These are phyloP conservation scores for Trichosporon sp. DNA, from an alignment of 1,284 basidiomycete genomes.

Conservation along the genomic window DNA sequence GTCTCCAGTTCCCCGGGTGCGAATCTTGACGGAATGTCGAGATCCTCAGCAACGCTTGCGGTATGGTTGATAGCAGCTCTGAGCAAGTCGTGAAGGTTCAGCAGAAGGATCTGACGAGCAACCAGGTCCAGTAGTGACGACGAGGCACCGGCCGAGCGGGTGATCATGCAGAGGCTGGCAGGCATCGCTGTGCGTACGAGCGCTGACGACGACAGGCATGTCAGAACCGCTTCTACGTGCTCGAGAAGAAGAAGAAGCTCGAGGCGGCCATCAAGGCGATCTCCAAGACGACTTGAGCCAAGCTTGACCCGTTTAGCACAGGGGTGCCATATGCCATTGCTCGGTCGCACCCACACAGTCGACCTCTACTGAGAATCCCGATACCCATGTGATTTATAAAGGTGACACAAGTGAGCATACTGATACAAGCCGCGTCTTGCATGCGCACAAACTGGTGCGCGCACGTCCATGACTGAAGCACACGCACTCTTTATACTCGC, in stretches of 20 bases:
- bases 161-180: background rate
- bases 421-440: background rate
- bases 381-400: background rate
- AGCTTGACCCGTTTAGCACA: background rate
- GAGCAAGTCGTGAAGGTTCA: no score
- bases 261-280: constrained; percentile 18
- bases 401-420: background rate
- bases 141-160: no score
- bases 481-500: background rate
- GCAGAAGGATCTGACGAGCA: no score
- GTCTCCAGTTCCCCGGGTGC: background rate
- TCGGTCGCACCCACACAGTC: background rate
- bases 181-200: background rate
- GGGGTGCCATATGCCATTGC: background rate
- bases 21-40: background rate
- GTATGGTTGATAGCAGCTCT: background rate
- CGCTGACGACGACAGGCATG: constrained; percentile 13
- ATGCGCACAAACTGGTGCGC: no score
- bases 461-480: no score
- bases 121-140: no score
- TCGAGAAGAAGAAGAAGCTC: constrained; percentile 11
- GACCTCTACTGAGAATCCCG: background rate
- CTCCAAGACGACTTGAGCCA: background rate
- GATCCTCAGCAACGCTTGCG: background rate
- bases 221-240: constrained; percentile 21